Percentiles rank a stretch among this genome's conserved stretches.
Evolutionary conservation across 768 basidiomycete genomes (phyloP).

Genomic region (Tricholoma bakamatsutake): DNA sequence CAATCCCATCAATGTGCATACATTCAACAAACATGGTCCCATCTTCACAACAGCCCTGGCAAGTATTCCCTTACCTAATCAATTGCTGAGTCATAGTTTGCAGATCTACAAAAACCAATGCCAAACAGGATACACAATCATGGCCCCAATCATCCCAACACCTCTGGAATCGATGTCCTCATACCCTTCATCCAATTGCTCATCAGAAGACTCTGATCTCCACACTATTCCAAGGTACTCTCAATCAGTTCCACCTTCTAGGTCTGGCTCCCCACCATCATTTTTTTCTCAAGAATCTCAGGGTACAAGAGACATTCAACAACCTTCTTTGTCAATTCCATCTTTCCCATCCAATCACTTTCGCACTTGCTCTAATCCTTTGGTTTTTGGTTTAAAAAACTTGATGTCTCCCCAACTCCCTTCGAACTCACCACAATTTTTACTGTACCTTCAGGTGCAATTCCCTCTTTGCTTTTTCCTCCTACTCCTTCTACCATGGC

Average conservation of each 20-base stretch:
- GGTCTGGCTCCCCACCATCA: not conserved
- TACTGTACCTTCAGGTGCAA: not conserved
- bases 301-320: not conserved
- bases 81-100: not conserved
- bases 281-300: not conserved
- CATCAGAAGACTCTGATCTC: not conserved
- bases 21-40: not conserved
- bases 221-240: not conserved
- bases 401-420: not conserved
- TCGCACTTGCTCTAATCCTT: no score
- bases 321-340: no score
- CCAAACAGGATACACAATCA: not conserved
- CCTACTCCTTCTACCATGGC: no score
- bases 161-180: not conserved
- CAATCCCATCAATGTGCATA: not conserved
- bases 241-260: not conserved
- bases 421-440: not conserved
- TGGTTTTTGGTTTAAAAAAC: not conserved
- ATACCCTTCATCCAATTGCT: not conserved
- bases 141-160: not conserved
- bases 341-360: no score
- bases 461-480: no score
- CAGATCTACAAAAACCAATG: not conserved
- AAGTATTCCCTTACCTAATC: not conserved
- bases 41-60: no score